Percentiles rank a stretch among this genome's conserved stretches.
These are phyloP conservation scores for Colletotrichum abscissum DNA, from an alignment of 2,329 filamentous ascomycete genomes.

Conservation along the genomic window DNA sequence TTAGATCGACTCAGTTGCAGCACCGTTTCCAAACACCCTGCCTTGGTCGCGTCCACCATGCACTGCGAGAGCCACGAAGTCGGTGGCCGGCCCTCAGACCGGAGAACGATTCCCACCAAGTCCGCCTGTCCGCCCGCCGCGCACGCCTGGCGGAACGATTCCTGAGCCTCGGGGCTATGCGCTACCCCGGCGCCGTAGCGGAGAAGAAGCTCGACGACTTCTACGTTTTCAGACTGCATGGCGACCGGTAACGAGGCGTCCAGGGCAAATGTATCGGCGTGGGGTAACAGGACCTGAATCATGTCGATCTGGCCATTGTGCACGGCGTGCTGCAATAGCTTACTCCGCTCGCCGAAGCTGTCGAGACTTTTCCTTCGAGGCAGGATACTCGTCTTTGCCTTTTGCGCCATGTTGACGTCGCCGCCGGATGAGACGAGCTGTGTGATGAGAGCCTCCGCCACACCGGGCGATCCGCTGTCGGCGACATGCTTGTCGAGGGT, in stretches of 20 bases:
- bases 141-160: conserved; percentile 65
- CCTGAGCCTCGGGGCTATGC: conserved; percentile 57
- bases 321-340: conserved; percentile 62
- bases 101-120: conserved; percentile 60
- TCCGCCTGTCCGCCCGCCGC: conserved; percentile 55
- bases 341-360: conserved; percentile 58
- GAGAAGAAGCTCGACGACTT: conserved; percentile 60
- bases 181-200: conserved; percentile 56
- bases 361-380: conserved; percentile 63
- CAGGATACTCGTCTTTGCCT: conserved; percentile 59
- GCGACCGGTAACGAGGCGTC: conserved; percentile 62
- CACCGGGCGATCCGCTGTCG: conserved; percentile 61
- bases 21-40: conserved; percentile 63
- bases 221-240: conserved; percentile 55
- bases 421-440: conserved; percentile 62
- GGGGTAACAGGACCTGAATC: conserved; percentile 63
- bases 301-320: conserved; percentile 62
- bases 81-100: conserved; percentile 59
- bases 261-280: conserved; percentile 62
- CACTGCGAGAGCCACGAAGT: conserved; percentile 57
- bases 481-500: conserved; percentile 61
- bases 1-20: conserved; percentile 61
- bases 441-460: conserved; percentile 66
- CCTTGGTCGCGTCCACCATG: conserved; percentile 62
- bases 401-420: conserved; percentile 59